Conservation (phyloP, 441 rosid species). For the Erodium moschatum region DNA sequence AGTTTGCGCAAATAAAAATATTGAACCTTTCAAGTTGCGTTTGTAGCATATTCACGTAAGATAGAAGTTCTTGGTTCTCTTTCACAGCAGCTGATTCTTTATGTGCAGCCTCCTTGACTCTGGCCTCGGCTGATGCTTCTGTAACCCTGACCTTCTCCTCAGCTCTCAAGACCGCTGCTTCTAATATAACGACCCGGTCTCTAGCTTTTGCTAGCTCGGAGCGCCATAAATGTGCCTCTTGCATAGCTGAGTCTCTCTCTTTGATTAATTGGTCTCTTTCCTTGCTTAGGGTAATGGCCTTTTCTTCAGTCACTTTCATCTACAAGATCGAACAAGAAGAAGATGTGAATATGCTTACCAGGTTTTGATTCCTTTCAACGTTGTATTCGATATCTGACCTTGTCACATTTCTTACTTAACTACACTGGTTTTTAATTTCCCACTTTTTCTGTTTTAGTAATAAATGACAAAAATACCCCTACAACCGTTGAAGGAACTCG, state of each 20-base stretch:
- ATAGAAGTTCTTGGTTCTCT: constrained; percentile 84
- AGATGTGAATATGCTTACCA: no score
- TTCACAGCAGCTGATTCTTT: constrained; percentile 59
- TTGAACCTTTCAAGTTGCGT: constrained; percentile 79
- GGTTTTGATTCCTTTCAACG: no score
- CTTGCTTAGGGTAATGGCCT: constrained; percentile 39
- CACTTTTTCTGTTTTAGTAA: no score
- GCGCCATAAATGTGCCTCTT: constrained; percentile 90
- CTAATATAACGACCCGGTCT: constrained; percentile 74
- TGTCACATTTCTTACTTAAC: no score
- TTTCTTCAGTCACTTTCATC: constrained; percentile 68
- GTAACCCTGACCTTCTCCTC: constrained; percentile 84
- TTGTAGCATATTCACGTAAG: constrained; percentile 66
- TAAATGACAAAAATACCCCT: no score
- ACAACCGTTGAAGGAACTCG: no score
- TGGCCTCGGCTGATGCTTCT: constrained; percentile 67
- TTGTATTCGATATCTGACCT: no score
- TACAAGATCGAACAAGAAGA: constrained; percentile 17
- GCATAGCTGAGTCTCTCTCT: constrained; percentile 77
- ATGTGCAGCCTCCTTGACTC: constrained; percentile 61
- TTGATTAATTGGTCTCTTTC: constrained; percentile 65
- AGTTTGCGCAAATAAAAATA: no score
- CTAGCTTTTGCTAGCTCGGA: constrained; percentile 90
- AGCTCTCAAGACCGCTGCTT: constrained; percentile 77
- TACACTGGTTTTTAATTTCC: no score